These are phyloP conservation scores for Acidomyces sp. DNA, from an alignment of 495 filamentous ascomycete species.

Conservation along the genomic window DNA sequence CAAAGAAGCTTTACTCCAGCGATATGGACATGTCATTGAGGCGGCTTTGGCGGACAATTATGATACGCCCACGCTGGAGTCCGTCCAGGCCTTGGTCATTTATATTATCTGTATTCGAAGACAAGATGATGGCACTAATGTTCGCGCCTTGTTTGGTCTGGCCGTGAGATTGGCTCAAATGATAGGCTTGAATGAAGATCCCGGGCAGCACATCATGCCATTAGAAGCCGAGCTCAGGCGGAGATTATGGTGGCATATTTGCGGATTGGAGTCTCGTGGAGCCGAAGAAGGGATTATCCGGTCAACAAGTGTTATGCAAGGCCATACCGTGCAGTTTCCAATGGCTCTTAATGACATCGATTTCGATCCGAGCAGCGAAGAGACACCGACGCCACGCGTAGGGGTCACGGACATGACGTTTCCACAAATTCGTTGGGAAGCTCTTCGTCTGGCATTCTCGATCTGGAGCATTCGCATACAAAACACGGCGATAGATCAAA, in stretches of 20 bases:
- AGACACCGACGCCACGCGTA: not conserved
- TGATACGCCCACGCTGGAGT: constrained; percentile 6
- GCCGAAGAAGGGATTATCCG: constrained; percentile 5
- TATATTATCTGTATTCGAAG: constrained; percentile 14
- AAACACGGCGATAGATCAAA: not conserved
- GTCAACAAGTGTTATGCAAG: constrained; percentile 10
- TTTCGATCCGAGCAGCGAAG: not conserved
- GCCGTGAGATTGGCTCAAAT: constrained; percentile 9
- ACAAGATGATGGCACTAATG: constrained; percentile 2
- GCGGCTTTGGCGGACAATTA: constrained; percentile 1
- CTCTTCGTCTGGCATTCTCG: not conserved
- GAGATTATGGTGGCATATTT: constrained; percentile 13
- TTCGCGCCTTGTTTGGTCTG: constrained; percentile 4
- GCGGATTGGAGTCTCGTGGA: constrained; percentile 4
- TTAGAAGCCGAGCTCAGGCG: constrained; percentile 7
- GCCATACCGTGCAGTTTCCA: constrained; percentile 4
- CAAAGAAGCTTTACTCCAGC: constrained; percentile 1
- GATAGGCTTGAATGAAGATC: constrained; percentile 9
- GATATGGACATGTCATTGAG: constrained; percentile 10
- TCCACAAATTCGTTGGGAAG: constrained; percentile 1
- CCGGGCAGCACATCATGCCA: not conserved
- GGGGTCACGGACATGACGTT: constrained; percentile 6
- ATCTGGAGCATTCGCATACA: not conserved
- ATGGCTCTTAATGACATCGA: constrained; percentile 7
- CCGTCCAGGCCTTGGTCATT: constrained; percentile 10